A percentile compares a stretch with the other conserved stretches of the same genome.
phyloP scores from a whole-genome alignment of 331 rosid genomes.

The Arachis monticola region DNA sequence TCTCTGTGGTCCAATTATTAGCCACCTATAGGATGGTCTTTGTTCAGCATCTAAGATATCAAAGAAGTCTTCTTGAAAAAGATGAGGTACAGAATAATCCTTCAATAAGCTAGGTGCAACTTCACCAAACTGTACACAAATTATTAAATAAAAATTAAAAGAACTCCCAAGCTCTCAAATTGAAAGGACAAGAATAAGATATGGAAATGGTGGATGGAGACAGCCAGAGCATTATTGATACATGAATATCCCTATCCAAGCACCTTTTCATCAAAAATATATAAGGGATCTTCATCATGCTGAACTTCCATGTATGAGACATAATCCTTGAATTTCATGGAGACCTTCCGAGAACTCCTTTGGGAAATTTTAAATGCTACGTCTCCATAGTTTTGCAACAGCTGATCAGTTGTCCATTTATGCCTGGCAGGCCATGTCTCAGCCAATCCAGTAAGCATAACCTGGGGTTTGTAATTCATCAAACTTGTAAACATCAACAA shows the following conservation, averaged over 20 bases:
- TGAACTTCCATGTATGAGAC: slow-evolving; percentile 77
- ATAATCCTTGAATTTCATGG: slow-evolving; percentile 88
- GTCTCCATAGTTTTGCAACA: slow-evolving; percentile 73
- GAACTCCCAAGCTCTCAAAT: slow-evolving; percentile 30
- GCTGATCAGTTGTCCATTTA: slow-evolving; percentile 79
- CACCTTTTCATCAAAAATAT: slow-evolving; percentile 97
- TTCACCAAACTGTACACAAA: slow-evolving; percentile 81
- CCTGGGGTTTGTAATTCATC: slow-evolving; percentile 55
- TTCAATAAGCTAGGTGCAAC: slow-evolving; percentile 81
- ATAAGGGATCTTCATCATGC: slow-evolving; percentile 95
- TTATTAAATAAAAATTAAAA: slow-evolving; percentile 37
- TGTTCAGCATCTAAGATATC: slow-evolving; percentile 74
- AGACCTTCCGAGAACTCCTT: slow-evolving; percentile 65
- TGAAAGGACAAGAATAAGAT: slow-evolving; percentile 24
- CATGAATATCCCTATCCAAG: slow-evolving; percentile 29
- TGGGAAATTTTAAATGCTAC: slow-evolving; percentile 85
- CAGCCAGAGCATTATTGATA: slow-evolving; percentile 20
- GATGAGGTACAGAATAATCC: slow-evolving; percentile 85
- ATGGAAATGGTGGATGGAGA: slow-evolving; percentile 27
- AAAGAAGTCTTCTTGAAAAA: slow-evolving; percentile 89
- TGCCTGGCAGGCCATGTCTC: slow-evolving; percentile 91
- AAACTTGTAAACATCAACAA: slow-evolving; percentile 34
- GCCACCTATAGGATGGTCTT: slow-evolving; percentile 97
- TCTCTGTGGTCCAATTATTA: slow-evolving; percentile 96
- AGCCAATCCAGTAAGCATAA: slow-evolving; percentile 75